These are phyloP conservation scores for Epichloe aotearoae DNA, from an alignment of 2,329 filamentous ascomycete genomes.

Conservation along the genomic window DNA sequence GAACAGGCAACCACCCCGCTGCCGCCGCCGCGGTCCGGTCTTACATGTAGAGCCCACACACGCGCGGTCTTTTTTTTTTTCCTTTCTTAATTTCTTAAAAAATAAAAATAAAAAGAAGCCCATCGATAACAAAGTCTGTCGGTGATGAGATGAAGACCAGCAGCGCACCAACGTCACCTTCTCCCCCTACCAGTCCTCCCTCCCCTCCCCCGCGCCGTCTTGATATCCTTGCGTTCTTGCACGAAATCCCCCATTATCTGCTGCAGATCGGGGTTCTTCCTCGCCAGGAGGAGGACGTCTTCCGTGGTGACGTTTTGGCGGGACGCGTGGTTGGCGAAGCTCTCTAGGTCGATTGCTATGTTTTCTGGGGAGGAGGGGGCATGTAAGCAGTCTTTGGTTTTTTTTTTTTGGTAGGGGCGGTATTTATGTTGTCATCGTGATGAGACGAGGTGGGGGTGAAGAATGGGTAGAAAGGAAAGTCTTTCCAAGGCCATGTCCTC, in stretches of 20 bases:
- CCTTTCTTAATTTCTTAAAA: no score
- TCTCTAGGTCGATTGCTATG: constrained; percentile 43
- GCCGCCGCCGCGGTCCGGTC: no score
- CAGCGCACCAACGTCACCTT: not conserved
- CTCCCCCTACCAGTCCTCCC: constrained; percentile 11
- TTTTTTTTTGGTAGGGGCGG: no score
- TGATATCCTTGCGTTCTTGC: constrained; percentile 37
- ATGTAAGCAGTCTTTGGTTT: not conserved
- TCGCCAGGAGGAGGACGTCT: constrained; percentile 75
- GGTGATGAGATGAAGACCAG: no score
- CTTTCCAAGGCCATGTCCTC: no score
- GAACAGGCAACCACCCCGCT: no score
- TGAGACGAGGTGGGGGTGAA: no score
- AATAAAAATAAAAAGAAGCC: no score
- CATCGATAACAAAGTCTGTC: no score
- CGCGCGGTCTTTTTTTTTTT: no score
- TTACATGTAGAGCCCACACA: no score
- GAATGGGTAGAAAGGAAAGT: no score
- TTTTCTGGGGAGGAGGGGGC: constrained; percentile 28
- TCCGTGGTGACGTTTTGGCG: constrained; percentile 68
- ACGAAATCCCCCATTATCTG: constrained; percentile 58
- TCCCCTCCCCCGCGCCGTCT: constrained; percentile 14
- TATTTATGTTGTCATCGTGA: not conserved
- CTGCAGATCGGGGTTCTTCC: constrained; percentile 77
- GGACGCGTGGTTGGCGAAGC: constrained; percentile 59